phyloP scores from a whole-genome alignment of 2,329 filamentous ascomycete species.

The Beauveria sp. region DNA sequence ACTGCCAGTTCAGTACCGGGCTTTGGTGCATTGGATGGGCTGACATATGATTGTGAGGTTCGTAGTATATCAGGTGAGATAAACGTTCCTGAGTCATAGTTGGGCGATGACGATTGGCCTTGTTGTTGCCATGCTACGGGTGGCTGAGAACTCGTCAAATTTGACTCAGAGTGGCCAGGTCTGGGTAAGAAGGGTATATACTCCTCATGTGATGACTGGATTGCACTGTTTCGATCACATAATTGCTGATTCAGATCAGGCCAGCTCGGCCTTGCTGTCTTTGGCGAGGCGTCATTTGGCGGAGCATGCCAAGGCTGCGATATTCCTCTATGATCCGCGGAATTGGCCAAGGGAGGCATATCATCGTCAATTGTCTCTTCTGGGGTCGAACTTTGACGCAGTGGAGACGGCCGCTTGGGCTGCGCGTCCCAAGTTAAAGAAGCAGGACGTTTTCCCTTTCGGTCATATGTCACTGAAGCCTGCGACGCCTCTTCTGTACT shows the following conservation, averaged over 20 bases:
- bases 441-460: neutral
- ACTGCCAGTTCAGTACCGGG: neutral
- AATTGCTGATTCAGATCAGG: neutral
- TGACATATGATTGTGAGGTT: neutral
- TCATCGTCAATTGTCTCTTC: neutral
- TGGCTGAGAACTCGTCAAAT: neutral
- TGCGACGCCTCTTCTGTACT: neutral
- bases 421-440: neutral
- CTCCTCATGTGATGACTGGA: neutral
- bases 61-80: neutral
- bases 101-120: neutral
- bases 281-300: neutral
- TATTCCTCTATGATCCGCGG: neutral
- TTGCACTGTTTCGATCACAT: neutral
- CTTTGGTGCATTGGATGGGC: neutral
- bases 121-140: neutral
- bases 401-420: neutral
- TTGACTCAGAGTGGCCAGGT: neutral
- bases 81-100: neutral
- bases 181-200: neutral
- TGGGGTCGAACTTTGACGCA: neutral
- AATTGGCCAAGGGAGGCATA: too few relatives aligned
- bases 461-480: neutral
- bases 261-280: neutral
- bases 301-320: neutral